Evolutionary conservation across 306 rosid genomes (phyloP).

Genomic region (Comarum palustre): DNA sequence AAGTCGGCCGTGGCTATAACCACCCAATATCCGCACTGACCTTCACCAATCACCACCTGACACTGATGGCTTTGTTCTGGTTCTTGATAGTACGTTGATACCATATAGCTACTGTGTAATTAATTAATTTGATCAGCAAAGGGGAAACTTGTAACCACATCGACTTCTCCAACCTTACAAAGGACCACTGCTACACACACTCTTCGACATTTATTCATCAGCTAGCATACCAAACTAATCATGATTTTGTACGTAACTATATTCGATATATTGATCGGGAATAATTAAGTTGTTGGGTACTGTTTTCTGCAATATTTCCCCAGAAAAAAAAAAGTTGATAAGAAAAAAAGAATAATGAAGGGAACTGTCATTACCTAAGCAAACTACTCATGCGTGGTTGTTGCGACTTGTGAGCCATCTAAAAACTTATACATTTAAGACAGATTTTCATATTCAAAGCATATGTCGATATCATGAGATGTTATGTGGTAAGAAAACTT

Average conservation of each 20-base stretch:
- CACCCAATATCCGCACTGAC: background rate
- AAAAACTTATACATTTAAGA: background rate
- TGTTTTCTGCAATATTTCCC: background rate
- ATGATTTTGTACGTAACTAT: background rate
- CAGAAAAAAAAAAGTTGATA: background rate
- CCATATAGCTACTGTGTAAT: too few species aligned
- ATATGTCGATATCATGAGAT: conserved; percentile 10
- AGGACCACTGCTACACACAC: background rate
- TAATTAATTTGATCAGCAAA: background rate
- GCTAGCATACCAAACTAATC: background rate
- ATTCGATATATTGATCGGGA: background rate
- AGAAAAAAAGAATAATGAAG: background rate
- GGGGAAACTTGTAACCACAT: background rate
- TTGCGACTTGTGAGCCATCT: background rate
- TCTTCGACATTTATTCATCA: background rate
- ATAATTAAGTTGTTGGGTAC: background rate
- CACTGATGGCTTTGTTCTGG: background rate
- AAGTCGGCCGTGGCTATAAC: background rate
- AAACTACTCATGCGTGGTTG: background rate
- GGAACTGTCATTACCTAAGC: background rate
- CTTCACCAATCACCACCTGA: background rate
- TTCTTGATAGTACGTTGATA: background rate
- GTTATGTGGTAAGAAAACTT: background rate
- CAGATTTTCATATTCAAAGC: background rate
- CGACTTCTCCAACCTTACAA: background rate